Evolutionary conservation across 176 grass and related monocot species (phyloP), one percentile per base, ranked within the genome.

Genomic region (Musa acuminata): DNA sequence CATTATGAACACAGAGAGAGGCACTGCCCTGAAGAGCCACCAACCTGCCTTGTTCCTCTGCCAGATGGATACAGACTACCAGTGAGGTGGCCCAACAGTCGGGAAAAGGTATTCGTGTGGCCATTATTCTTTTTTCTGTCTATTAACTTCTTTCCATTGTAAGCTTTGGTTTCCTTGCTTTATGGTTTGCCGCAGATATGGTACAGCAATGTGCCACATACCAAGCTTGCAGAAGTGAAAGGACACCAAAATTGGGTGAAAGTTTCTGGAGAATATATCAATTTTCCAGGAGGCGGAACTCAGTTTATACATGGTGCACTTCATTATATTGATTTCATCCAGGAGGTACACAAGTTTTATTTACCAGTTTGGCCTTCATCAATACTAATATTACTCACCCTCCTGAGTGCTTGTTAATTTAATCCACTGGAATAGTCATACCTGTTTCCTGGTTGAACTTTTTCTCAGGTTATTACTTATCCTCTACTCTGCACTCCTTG

Each of bases 161-260:
- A 70, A 70, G 12, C 26, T 51, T 70, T 21, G 6, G 20, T 57
- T 16, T 12, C 11, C 52, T 16, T 35, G 7, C 22, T 55, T 43
- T 58, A 13, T 74, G 72, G 23, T 12, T 57, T 72, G 24, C 8
- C 89, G 57, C 79, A 99, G 96, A 87, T 99, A 69, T 91, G 91
- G 91, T 95, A 95, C 77, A 86, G 62, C 73, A 99, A 99, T 74
- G 96, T 91, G 26, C 96, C 96, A 68, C 91, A 99, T 80, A 92
- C 96, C 27, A 89, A 84, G 55, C 96, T 99, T 58, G 91, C 81
- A 54, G 88, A 84, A 72, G 84, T 84, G 25, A 99, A 99, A 79
- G 91, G 96, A 13, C 96, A 99, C 62, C 96, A 99, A 80, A 99
- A 99, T 71, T 99, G 96, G 96, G 96, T 99, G 74, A 99, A 99